Evolutionary conservation across 2,329 filamentous ascomycete genomes (phyloP).

Genomic region (Coleophoma eucalyptorum): DNA sequence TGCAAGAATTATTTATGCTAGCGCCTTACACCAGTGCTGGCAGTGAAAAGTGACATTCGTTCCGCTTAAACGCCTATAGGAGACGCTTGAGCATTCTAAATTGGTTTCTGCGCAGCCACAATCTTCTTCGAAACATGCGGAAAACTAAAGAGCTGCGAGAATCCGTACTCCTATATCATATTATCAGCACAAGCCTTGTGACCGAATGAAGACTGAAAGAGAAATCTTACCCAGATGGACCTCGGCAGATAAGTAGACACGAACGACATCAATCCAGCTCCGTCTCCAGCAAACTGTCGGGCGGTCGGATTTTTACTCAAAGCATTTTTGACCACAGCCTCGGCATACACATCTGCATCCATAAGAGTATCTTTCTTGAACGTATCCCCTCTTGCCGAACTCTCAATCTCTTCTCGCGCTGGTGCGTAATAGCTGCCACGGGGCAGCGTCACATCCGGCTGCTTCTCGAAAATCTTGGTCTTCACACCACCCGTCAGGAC

Average conservation of each 20-base stretch:
- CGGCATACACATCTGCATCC: conserved; percentile 13
- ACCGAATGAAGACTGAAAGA: not conserved
- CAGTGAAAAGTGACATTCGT: too few species aligned
- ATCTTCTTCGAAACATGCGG: too few species aligned
- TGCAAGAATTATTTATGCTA: too few species aligned
- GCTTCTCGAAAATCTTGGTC: conserved; percentile 18
- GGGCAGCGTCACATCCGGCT: conserved; percentile 8
- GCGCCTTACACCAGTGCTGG: too few species aligned
- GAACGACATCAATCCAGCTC: conserved; percentile 10
- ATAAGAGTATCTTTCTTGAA: not conserved
- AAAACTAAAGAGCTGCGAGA: too few species aligned
- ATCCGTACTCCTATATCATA: too few species aligned
- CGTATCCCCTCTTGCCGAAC: conserved; percentile 2
- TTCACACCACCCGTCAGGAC: conserved; percentile 15
- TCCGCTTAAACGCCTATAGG: too few species aligned
- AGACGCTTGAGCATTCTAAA: too few species aligned
- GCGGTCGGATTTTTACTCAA: conserved; percentile 15
- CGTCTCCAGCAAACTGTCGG: conserved; percentile 15
- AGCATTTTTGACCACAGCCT: conserved; percentile 15
- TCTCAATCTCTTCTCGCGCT: conserved; percentile 13
- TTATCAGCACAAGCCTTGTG: too few species aligned
- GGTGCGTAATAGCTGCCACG: conserved; percentile 14
- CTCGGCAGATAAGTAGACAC: not conserved
- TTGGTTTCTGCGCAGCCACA: too few species aligned
- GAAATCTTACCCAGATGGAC: too few species aligned